Conservation (phyloP, 257 asterid species). For the Cruciata laevipes region DNA sequence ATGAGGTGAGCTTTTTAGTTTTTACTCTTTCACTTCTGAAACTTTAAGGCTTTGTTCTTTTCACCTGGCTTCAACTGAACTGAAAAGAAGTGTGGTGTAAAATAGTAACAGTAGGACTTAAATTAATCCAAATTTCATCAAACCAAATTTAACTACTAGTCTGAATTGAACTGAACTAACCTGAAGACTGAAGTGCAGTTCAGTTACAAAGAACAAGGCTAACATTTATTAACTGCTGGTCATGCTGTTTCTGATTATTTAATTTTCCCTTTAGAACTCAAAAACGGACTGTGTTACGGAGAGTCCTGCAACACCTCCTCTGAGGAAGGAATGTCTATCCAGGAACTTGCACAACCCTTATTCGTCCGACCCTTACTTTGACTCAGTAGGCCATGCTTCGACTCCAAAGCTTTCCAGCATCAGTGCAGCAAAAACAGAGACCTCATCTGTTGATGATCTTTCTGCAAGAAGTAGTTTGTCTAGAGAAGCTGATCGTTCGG, state of each 20-base stretch:
- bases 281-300: slow-evolving; percentile 55
- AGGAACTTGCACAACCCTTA: slow-evolving; percentile 39
- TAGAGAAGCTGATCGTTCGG: slow-evolving; percentile 72
- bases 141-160: too few relatives aligned
- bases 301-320: slow-evolving; percentile 72
- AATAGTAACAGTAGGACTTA: too few relatives aligned
- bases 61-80: not conserved
- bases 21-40: not conserved
- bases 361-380: slow-evolving; percentile 42
- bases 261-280: slow-evolving; percentile 38
- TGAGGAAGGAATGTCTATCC: slow-evolving; percentile 54
- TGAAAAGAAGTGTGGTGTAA: too few relatives aligned
- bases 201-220: not conserved
- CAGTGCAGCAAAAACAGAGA: slow-evolving; percentile 65
- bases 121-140: too few relatives aligned
- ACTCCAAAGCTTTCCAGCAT: slow-evolving; percentile 75
- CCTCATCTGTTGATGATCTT: slow-evolving; percentile 63
- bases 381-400: slow-evolving; percentile 51
- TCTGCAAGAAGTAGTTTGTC: slow-evolving; percentile 73
- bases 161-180: too few relatives aligned
- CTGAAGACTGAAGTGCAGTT: not conserved
- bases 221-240: not conserved
- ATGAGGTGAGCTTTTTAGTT: slow-evolving; percentile 44
- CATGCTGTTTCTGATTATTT: slow-evolving; percentile 6
- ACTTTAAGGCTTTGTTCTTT: not conserved